Evolutionary conservation across 768 basidiomycete species (phyloP).

Genomic region (Podaxis sp.): DNA sequence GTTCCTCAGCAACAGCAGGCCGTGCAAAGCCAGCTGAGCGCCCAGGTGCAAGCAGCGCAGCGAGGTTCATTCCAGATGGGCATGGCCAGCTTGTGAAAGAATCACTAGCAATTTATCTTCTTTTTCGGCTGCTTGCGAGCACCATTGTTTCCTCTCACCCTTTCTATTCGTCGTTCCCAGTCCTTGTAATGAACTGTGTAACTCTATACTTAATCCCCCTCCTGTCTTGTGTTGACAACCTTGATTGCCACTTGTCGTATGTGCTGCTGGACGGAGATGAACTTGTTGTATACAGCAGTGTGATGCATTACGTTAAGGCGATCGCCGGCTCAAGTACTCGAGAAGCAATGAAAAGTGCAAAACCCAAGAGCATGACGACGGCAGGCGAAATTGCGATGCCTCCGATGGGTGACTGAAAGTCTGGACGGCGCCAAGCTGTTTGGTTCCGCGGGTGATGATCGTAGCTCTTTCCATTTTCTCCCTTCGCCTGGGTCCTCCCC

Average conservation of each 20-base stretch:
- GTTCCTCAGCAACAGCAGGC: conserved; percentile 12
- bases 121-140: conserved; percentile 14
- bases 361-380: not conserved
- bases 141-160: not conserved
- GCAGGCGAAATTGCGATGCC: not conserved
- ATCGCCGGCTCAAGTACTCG: not conserved
- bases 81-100: conserved; percentile 46
- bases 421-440: not conserved
- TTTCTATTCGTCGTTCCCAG: conserved; percentile 18
- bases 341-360: not conserved
- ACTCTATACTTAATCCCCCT: conserved; percentile 22
- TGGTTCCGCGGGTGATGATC: conserved; percentile 29
- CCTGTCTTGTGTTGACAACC: conserved; percentile 17
- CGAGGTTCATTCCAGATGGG: conserved; percentile 53
- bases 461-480: not conserved
- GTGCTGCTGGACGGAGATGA: conserved; percentile 4
- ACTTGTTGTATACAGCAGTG: not conserved
- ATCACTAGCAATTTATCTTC: conserved; percentile 15
- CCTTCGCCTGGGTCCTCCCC: not conserved
- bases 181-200: conserved; percentile 18
- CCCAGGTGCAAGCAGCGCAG: conserved; percentile 36
- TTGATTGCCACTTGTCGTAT: conserved; percentile 16
- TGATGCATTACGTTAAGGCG: not conserved
- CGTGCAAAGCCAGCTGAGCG: conserved; percentile 35
- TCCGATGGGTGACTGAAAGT: not conserved